A percentile compares a stretch with the other conserved stretches of the same genome.
These are phyloP conservation scores for Zygosaccharomyces siamensis DNA, from an alignment of 805 yeast species.

Conservation along the genomic window DNA sequence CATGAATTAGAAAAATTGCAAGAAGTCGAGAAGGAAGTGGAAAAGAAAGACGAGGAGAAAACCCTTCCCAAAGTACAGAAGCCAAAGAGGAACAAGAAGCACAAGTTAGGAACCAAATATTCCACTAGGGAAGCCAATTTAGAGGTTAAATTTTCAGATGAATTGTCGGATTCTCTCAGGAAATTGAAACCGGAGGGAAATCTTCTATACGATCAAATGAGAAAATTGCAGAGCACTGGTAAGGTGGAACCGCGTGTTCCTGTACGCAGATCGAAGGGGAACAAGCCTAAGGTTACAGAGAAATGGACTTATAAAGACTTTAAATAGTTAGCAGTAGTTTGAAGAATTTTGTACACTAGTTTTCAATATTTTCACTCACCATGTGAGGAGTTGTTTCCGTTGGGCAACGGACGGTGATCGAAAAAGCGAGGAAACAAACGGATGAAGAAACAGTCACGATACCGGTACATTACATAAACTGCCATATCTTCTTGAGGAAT, in stretches of 20 bases:
- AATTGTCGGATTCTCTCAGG: conserved; percentile 79
- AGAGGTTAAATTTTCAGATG: conserved; percentile 84
- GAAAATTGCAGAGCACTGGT: conserved; percentile 77
- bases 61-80: conserved; percentile 19
- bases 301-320: conserved; percentile 93
- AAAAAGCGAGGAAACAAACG: not conserved
- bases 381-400: not conserved
- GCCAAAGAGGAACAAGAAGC: conserved; percentile 26
- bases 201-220: conserved; percentile 74
- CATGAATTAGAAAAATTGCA: conserved; percentile 52
- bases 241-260: conserved; percentile 80
- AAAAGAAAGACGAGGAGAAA: conserved; percentile 25
- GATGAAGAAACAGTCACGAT: not conserved
- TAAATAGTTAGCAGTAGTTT: conserved; percentile 38
- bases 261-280: conserved; percentile 54
- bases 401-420: not conserved
- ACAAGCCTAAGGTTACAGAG: conserved; percentile 73
- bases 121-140: conserved; percentile 45
- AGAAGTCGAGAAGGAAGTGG: conserved; percentile 32
- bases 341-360: conserved; percentile 9
- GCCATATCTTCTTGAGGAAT: not conserved
- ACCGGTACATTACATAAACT: not conserved
- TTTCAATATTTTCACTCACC: not conserved
- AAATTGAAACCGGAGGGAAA: conserved; percentile 88
- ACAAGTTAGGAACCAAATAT: conserved; percentile 43